Conservation (phyloP, 2,329 filamentous ascomycete species). For the Cladosporium oxysporum region DNA sequence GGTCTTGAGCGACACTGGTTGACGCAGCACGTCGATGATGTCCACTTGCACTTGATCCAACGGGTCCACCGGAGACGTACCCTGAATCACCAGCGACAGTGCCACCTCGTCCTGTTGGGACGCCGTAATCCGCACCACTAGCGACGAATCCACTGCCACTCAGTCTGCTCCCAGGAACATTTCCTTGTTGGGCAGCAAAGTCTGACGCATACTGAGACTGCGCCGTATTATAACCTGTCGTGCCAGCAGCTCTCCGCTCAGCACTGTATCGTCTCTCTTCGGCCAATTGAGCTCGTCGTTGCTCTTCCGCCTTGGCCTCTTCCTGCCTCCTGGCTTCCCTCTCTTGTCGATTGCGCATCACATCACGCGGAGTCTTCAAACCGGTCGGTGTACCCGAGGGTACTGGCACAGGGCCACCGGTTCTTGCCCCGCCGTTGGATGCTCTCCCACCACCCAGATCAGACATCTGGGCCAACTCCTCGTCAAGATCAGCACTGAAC, state of each 20-base stretch:
- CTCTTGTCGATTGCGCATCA: constrained; percentile 83
- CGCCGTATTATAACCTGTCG: constrained; percentile 19
- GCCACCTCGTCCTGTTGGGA: constrained; percentile 28
- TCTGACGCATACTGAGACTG: constrained; percentile 36
- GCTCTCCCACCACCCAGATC: constrained; percentile 68
- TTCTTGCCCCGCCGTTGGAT: constrained; percentile 58
- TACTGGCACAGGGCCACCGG: constrained; percentile 56
- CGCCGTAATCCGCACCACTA: constrained; percentile 29
- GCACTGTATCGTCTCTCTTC: constrained; percentile 54
- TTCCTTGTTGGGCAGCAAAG: constrained; percentile 26
- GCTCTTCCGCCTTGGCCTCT: constrained; percentile 54
- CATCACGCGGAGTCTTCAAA: constrained; percentile 81
- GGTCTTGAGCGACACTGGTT: constrained; percentile 29
- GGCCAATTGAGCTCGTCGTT: constrained; percentile 57
- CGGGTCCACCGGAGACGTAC: constrained; percentile 15
- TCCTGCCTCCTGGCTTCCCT: constrained; percentile 71
- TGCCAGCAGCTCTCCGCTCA: constrained; percentile 57
- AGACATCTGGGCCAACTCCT: constrained; percentile 91
- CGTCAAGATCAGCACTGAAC: constrained; percentile 80
- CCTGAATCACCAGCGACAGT: constrained; percentile 17
- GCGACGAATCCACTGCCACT: constrained; percentile 34
- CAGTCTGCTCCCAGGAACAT: constrained; percentile 28
- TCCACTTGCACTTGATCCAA: neutral
- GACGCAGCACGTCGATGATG: constrained; percentile 15
- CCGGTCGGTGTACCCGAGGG: constrained; percentile 53